Evolutionary conservation across 2,329 filamentous ascomycete genomes (phyloP), one percentile per base, ranked within the genome.

Genomic region (Cladosporium phlei): DNA sequence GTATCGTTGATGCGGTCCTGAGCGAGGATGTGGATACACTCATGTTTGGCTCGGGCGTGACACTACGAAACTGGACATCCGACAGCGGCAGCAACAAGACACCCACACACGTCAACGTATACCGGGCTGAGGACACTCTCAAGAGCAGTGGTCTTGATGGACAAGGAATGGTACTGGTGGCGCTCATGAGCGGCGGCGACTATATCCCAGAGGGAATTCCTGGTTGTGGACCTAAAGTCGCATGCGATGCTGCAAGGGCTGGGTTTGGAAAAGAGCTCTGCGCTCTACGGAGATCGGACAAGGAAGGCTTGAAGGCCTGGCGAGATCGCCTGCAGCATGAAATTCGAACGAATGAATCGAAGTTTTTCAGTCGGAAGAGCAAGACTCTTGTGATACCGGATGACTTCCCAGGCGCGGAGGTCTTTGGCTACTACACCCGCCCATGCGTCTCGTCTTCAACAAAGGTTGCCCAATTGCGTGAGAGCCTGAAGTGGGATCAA

Each of bases 11-110:
- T 65, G 91, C 88, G 0, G 93, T 97, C 1, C 74, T 98, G 57
- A 96, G 88, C 64, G 90, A 98, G 64, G 93, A 98, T 71, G 89
- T 96, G 33, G 93, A 98, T 63, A 93, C 91, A 2, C 79, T 97
- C 59, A 97, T 97, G 91, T 97, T 97, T 69, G 93, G 93, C 1
- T 93, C 88, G 53, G 82, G 79, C 0, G 69, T 80, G 28, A 91
- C 86, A 0, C 69, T 96, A 32, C 78, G 88, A 40, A 91, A 88
- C 58, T 96, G 88, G 83, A 86, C 86, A 0, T 77, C 86, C 3
- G 88, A 94, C 61, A 76, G 74, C 34, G 70, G 74, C 1, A 78
- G 74, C 14, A 24, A 14, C 2, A 56, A 85, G 51, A 72, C 70
- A 0, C 87, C 89, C 0, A 96, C 91, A 0, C 93, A 97, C 60